Percentiles rank a stretch among this genome's conserved stretches.
These are phyloP conservation scores for Fusarium heterosporum DNA, from an alignment of 2,329 filamentous ascomycete genomes.

Conservation along the genomic window DNA sequence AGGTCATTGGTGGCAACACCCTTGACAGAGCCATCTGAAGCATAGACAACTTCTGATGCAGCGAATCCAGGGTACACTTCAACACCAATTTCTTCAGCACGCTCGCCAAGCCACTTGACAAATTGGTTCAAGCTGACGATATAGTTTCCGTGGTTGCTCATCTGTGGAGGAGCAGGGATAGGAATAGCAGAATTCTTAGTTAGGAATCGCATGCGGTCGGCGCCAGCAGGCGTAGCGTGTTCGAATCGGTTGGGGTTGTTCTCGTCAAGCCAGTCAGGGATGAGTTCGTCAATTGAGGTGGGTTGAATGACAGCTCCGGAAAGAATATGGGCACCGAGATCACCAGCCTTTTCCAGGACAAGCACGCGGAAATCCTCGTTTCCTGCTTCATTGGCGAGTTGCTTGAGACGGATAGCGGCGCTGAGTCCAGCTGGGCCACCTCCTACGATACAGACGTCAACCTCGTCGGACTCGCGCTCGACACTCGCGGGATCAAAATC, in stretches of 20 bases:
- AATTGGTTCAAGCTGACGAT: conserved; percentile 97
- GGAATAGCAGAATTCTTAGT: conserved; percentile 83
- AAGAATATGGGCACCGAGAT: conserved; percentile 93
- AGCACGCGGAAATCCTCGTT: conserved; percentile 97
- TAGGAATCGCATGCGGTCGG: conserved; percentile 93
- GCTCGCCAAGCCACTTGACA: conserved; percentile 93
- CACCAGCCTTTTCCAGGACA: conserved; percentile 93
- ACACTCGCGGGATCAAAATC: conserved; percentile 74
- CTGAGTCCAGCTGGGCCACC: conserved; percentile 94
- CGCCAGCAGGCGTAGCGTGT: conserved; percentile 83
- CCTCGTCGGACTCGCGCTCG: conserved; percentile 91
- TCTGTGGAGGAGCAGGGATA: conserved; percentile 91
- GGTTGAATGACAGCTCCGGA: conserved; percentile 97
- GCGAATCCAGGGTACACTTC: conserved; percentile 98
- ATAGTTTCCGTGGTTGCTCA: conserved; percentile 98
- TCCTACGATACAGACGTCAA: conserved; percentile 97
- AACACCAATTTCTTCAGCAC: conserved; percentile 95
- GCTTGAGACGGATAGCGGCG: conserved; percentile 94
- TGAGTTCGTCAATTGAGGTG: conserved; percentile 84
- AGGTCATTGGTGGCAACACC: conserved; percentile 97
- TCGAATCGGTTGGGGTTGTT: conserved; percentile 90
- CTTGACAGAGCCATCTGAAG: conserved; percentile 85
- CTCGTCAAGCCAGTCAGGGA: conserved; percentile 93
- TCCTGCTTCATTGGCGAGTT: conserved; percentile 91
- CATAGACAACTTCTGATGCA: conserved; percentile 91